Base-by-base conservation (phyloP, 1,139 yeast species). In the Taphrina flavorubra region DNA sequence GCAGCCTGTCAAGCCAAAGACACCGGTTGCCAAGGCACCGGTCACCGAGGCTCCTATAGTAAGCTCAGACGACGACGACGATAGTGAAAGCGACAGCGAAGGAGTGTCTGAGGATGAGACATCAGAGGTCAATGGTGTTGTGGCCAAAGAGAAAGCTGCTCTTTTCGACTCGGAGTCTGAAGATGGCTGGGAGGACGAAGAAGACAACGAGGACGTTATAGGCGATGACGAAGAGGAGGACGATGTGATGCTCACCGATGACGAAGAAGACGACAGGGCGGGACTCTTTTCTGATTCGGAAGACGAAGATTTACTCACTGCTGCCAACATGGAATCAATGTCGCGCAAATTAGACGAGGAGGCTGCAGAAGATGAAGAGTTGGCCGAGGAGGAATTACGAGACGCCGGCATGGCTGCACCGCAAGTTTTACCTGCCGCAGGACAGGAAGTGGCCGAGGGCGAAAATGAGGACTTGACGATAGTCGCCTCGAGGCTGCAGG, bases 401-500 rank as follows among this genome's bases (percentile, higher is more conserved):
- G 61, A 74, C 71, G 78, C 78, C 18, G 71, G 74, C 59, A 76
- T 78, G 57, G 74, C 78, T 46, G 80, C 81, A 8, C 65, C 71
- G 14, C 73, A 75, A 92, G 94, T 8, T 46, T 46, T 65, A 49
- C 69, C 49, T 20, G 56, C 51, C 18, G 51, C 18, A 25, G 94
- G 87, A 76, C 85, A 83, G 72, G 96, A 89, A 80, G 81, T 88
- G 71, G 79, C 85, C 55, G 68, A 65, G n/a, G 66, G 66, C 39
- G 89, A 86, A 75, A 92, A 97, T 71, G 83, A 81, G 58, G 97
- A 92, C 77, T 83, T 92, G 68, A 89, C 92, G 11, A 83, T 90
- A 75, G 85, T 90, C 18, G 87, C 98, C 79, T 90, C 97, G 34
- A 86, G 99, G 80, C 92, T 95, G 88, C 86, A 94, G 73, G 99